Evolutionary conservation across 257 asterid genomes (phyloP), one percentile per base, ranked within the genome.

Genomic region (Lavandula angustifolia): DNA sequence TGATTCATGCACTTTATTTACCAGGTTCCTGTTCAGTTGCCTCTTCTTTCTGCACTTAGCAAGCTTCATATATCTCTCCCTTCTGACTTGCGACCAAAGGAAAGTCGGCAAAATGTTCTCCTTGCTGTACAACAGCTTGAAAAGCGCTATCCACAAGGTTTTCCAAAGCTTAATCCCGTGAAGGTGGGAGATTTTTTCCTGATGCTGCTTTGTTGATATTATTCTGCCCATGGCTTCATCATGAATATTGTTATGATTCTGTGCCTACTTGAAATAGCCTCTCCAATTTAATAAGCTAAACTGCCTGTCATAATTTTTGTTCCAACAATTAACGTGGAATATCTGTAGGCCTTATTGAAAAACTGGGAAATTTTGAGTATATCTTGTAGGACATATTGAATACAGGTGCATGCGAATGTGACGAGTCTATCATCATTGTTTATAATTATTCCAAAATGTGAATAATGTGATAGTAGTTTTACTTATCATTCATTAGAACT

Each of bases 1-100:
- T 7, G 41, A 76, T 49, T 55, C 33, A 58, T 47, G 49, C 69
- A 64, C 50, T 52, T 68, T 66, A 13, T 59, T 71, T 60, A 68
- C 68, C 78, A 89, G 98, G 96, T 94, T 74, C 97, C 96, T 68
- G 97, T 94, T 66, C 99, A 94, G 71, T 69, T 90, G 81, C 89
- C 91, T 71, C 87, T 94, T 57, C 83, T 94, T 79, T 90, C 97
- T 75, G 85, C 92, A 6, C 79, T 90, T 63, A 89, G 99, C 82
- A 87, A 83, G 78, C 83, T 94, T 54, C 80, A 85, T 75, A 77
- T 94, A 76, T 83, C 96, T 11, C 80, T 90, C 55, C 97, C 99
- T 59, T 66, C 91, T 34, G 97, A 90, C 77, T 85, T 94, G 74
- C 85, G 99, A 59, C 97, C 97, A n/a, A 53, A 78, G 38, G 99